phyloP scores from a whole-genome alignment of 2,329 filamentous ascomycete genomes.

The Stemphylium lycopersici region DNA sequence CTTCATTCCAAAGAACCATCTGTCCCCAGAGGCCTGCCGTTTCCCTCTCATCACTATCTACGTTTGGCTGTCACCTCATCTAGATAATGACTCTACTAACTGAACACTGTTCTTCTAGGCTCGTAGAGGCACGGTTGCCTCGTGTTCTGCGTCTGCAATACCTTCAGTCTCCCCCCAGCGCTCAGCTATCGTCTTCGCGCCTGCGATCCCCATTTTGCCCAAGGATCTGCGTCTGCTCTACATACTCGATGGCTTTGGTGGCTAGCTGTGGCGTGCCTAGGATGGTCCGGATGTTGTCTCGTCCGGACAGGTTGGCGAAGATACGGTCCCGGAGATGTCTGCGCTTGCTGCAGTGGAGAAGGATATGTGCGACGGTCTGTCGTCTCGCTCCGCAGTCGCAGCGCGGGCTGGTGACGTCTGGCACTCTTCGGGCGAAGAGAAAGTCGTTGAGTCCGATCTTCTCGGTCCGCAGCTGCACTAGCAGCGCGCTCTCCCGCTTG shows the following conservation, averaged over 20 bases:
- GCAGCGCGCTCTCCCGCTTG: conserved; percentile 19
- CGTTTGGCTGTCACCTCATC: not conserved
- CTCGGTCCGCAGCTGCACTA: conserved; percentile 19
- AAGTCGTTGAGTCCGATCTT: conserved; percentile 19
- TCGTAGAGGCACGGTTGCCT: conserved; percentile 22
- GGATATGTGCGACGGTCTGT: conserved; percentile 23
- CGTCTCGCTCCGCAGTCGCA: conserved; percentile 21
- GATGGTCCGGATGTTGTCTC: conserved; percentile 20
- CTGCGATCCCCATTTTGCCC: conserved; percentile 12
- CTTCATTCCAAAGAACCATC: conserved; percentile 2
- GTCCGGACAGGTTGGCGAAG: conserved; percentile 20
- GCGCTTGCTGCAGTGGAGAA: conserved; percentile 15
- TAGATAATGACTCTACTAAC: not conserved
- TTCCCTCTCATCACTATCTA: conserved; percentile 1
- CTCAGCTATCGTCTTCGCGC: conserved; percentile 12
- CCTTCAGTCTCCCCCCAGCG: conserved; percentile 20
- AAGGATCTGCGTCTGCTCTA: conserved; percentile 30
- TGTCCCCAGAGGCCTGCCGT: not conserved
- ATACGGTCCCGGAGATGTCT: conserved; percentile 20
- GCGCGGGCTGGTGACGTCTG: conserved; percentile 4
- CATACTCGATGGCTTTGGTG: conserved; percentile 21
- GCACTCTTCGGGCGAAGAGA: too few species aligned
- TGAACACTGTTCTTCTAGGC: conserved; percentile 11
- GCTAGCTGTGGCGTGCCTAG: conserved; percentile 18
- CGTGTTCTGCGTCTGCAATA: conserved; percentile 14